phyloP scores from a whole-genome alignment of 139 green algal genomes.

The Haematococcus lacustris region DNA sequence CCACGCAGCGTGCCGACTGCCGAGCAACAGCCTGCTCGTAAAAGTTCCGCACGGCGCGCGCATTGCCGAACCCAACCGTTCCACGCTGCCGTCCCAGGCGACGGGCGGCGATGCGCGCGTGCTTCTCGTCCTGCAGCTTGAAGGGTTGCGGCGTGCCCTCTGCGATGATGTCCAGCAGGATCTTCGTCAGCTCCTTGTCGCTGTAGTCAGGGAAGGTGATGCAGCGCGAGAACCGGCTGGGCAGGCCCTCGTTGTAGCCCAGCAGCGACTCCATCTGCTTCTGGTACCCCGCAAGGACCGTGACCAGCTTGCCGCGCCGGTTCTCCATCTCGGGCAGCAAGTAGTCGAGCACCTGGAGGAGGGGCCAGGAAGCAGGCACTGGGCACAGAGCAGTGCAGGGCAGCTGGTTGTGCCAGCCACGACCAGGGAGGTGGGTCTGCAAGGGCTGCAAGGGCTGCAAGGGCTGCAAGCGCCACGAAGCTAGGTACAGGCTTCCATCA shows the following conservation, averaged over 20 bases:
- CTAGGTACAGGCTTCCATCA: too few species aligned
- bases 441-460: too few species aligned
- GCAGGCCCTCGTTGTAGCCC: slow-evolving; percentile 42
- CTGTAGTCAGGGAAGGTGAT: slow-evolving; percentile 32
- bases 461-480: too few species aligned
- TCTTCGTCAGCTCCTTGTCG: slow-evolving; percentile 31
- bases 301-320: slow-evolving; percentile 33
- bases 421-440: too few species aligned
- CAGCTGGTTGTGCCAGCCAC: too few species aligned
- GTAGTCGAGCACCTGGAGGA: slow-evolving; percentile 34
- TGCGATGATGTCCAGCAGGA: slow-evolving; percentile 24
- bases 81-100: slow-evolving; percentile 32
- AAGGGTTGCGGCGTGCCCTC: slow-evolving; percentile 10
- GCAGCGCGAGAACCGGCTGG: slow-evolving; percentile 29
- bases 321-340: slow-evolving; percentile 46
- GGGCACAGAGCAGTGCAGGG: too few species aligned
- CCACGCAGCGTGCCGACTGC: too few species aligned
- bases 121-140: slow-evolving; percentile 23
- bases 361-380: too few species aligned
- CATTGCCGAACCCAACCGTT: slow-evolving; percentile 39
- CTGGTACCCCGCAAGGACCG: slow-evolving; percentile 39
- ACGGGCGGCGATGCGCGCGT: slow-evolving; percentile 25
- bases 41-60: slow-evolving; percentile 36
- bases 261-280: slow-evolving; percentile 49
- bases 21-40: too few species aligned